Conservation (phyloP, 2,329 filamentous ascomycete species). For the Fusarium sp. region DNA sequence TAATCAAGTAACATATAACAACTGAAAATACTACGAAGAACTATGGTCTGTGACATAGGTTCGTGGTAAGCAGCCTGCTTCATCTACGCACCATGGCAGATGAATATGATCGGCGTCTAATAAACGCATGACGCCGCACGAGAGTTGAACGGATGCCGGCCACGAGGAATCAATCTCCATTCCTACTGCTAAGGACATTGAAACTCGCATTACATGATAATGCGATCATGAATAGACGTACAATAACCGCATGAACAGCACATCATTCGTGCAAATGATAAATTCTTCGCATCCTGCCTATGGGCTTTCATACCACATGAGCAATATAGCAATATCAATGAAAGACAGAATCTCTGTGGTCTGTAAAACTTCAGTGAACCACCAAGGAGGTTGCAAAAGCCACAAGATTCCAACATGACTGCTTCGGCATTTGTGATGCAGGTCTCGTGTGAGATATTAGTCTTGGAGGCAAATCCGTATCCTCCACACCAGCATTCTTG, state of each 20-base stretch:
- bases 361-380: neutral
- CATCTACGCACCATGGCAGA: neutral
- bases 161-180: constrained; percentile 20
- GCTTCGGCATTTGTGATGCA: constrained; percentile 35
- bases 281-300: neutral
- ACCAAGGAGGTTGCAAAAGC: constrained; percentile 10
- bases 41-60: neutral
- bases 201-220: too few relatives aligned
- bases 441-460: constrained; percentile 18
- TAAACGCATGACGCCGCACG: constrained; percentile 30
- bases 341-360: neutral
- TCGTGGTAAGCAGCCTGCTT: neutral
- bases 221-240: neutral
- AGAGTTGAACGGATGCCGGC: constrained; percentile 4
- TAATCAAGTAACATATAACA: neutral
- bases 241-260: neutral
- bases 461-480: constrained; percentile 22
- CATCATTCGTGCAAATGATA: neutral
- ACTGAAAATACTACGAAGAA: neutral
- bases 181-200: neutral
- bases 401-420: constrained; percentile 18
- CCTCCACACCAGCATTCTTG: constrained; percentile 18
- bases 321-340: neutral
- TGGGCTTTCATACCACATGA: neutral
- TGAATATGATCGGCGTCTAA: constrained; percentile 11